Evolutionary conservation across 345 rosid species (phyloP), one percentile per base, ranked within the genome.

Genomic region (Jatropha curcas): DNA sequence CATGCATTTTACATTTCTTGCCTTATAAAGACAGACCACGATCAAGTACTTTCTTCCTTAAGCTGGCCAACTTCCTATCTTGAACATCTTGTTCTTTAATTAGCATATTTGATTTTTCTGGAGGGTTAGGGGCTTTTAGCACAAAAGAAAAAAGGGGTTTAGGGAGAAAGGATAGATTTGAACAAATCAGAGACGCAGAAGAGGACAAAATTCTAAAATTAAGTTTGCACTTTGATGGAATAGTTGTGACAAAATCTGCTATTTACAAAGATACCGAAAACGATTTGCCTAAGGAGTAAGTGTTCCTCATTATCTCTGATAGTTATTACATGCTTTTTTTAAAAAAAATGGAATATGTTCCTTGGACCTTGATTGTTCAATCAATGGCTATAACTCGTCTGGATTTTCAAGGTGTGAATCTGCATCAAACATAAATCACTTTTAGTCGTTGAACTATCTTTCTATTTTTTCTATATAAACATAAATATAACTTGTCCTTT

Each of bases 291-390:
- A 55, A 55, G 8, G 59, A 10, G 59, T 9, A 55, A 55, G 59
- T 55, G 28, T 10, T 2, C n/a, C n/a, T n/a, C n/a, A 55, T 24
- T 55, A 25, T 55, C 59, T 24, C 25, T 24, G 31, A 31, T 16
- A 55, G 30, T 25, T 7, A 55, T 7, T 11, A 31, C 31, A 9
- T 22, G 5, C 14, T 55, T 55, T 41, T 39, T 37, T 5, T 39
- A n/a, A n/a, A n/a, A n/a, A n/a, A n/a, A 24, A 24, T 55, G 59
- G 59, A 55, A 55, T 55, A 55, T 55, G 30, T 55, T 55, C 59
- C 9, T 24, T n/a, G n/a, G n/a, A n/a, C n/a, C n/a, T n/a, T 8
- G 31, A 55, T 55, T 2, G 59, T 24, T 55, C 59, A 25, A 22
- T 55, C 14, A 48, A 48, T 48, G 53, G 53, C 53, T n/a, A 41